phyloP scores from a whole-genome alignment of 108 stramenopile species.

The Fragilaria crotonensis region DNA sequence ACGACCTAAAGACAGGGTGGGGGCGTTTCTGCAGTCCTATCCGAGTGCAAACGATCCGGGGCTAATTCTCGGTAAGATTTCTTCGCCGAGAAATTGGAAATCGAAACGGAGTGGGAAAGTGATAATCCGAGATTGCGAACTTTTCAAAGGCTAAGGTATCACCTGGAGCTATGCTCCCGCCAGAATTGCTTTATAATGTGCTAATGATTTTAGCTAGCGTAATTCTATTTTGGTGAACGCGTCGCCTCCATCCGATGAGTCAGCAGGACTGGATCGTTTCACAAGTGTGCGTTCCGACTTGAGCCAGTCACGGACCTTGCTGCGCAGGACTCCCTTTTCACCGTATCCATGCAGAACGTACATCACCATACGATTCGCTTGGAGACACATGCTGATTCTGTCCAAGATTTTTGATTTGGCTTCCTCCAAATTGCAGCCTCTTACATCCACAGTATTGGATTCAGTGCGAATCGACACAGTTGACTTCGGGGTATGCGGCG shows the following conservation, averaged over 20 bases:
- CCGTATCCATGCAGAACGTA: constrained; percentile 82
- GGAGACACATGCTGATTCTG: constrained; percentile 42
- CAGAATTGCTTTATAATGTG: no score
- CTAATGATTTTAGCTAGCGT: no score
- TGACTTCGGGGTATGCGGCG: constrained; percentile 8
- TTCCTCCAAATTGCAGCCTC: constrained; percentile 77
- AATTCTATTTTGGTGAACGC: constrained; percentile 72
- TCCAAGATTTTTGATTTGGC: constrained; percentile 44
- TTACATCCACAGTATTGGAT: constrained; percentile 83
- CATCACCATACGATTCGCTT: constrained; percentile 38
- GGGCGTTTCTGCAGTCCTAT: no score
- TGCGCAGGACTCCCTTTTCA: constrained; percentile 64
- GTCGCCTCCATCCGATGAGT: constrained; percentile 77
- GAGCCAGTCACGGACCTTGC: constrained; percentile 64
- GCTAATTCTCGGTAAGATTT: no score
- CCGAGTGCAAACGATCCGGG: no score
- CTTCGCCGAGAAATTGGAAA: no score
- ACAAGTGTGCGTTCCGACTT: constrained; percentile 42
- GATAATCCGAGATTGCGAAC: no score
- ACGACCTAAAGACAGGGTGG: no score
- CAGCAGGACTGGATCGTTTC: constrained; percentile 54
- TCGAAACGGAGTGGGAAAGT: no score
- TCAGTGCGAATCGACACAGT: constrained; percentile 47
- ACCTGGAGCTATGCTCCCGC: no score
- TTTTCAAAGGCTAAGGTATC: no score